A percentile compares a stretch with the other conserved stretches of the same genome.
These are phyloP conservation scores for Ceratocystis ficicola DNA, from an alignment of 2,329 filamentous ascomycete species.

Conservation along the genomic window DNA sequence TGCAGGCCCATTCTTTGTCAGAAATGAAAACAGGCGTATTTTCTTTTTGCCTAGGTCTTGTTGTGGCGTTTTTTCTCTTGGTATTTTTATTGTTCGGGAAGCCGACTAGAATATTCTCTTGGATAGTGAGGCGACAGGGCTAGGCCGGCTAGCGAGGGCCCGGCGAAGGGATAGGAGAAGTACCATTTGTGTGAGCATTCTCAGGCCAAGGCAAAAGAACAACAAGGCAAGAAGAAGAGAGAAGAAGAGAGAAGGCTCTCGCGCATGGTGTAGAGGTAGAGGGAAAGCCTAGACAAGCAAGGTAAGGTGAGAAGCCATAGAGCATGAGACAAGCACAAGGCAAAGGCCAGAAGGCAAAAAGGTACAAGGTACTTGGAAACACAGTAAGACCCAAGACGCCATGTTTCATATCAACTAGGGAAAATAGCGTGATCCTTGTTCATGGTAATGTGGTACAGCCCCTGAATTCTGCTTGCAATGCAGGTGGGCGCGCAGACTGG, in stretches of 20 bases:
- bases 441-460: slow-evolving; percentile 1
- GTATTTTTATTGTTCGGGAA: neutral
- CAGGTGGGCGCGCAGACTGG: no score
- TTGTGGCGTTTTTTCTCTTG: neutral
- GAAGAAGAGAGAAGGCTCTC: no score
- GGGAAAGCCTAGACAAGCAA: no score
- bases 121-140: neutral
- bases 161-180: no score
- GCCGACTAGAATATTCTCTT: slow-evolving; percentile 1
- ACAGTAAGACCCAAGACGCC: neutral
- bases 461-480: neutral
- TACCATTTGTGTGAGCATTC: no score
- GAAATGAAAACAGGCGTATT: neutral
- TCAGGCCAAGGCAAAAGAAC: neutral
- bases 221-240: neutral
- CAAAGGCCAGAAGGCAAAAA: neutral
- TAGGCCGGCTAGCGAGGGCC: neutral
- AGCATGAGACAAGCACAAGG: neutral
- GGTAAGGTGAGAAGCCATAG: no score
- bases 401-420: slow-evolving; percentile 1
- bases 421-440: neutral
- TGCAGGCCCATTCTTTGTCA: neutral
- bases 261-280: no score
- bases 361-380: neutral
- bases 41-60: neutral